Evolutionary conservation across 345 rosid genomes (phyloP), one percentile per base, ranked within the genome.

Genomic region (Toxicodendron radicans): DNA sequence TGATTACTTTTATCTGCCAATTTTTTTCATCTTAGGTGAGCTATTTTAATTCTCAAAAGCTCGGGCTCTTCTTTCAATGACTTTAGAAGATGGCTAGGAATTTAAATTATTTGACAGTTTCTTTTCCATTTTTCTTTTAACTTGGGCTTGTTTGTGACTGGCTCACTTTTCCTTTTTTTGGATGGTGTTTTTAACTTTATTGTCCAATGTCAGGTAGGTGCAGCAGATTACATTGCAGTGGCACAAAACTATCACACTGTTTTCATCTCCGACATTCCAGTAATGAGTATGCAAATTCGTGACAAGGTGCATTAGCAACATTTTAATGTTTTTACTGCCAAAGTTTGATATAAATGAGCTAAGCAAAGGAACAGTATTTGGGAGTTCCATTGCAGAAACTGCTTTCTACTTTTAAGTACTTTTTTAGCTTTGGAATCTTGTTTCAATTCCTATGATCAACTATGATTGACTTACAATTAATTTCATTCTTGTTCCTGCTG

Each of bases 161-260:
- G n/a, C 69, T 12, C 6, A 16, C 54, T 43, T 71, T 48, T 46
- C 18, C 21, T 24, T 58, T 38, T 70, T 17, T 16, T 10, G 45
- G 73, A 49, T 49, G 56, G 27, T 51, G 58, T 67, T 11, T 46
- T 33, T 8, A 53, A 33, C 75, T 33, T 72, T 33, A 52, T 61
- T 21, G 13, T 33, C 23, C 23, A 45, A 49, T 56, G 12, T 64
- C 86, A 91, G 96, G 79, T 88, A 63, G 97, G 98, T 73, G 97
- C 97, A 73, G 98, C 97, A 51, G 98, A 94, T 84, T 94, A 94
- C 68, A 92, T 94, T 32, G 98, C 97, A 35, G 84, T 92, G 35
- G 93, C 97, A 6, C 78, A 89, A 75, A 85, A 83, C 79, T 89
- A 90, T 77, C 97, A 94, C 78, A 92, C 95, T 41, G 84, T 90